phyloP scores from a whole-genome alignment of 306 rosid species.

The Pueraria montana region DNA sequence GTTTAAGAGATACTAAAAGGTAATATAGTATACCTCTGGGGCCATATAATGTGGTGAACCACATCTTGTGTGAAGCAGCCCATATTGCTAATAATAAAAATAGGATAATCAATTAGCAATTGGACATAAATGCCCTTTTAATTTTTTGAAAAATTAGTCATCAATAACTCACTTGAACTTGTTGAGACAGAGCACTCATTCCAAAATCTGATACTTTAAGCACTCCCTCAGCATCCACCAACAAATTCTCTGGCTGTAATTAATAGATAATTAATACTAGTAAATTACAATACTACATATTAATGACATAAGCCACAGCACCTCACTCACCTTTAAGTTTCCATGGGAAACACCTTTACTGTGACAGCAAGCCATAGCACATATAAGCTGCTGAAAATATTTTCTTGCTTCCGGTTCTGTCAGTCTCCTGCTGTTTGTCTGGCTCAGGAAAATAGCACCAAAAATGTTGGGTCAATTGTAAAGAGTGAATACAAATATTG shows the following conservation, averaged over 20 bases:
- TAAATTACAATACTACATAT: conserved; percentile 30
- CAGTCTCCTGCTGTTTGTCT: background rate
- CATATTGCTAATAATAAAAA: conserved; percentile 16
- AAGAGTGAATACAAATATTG: background rate
- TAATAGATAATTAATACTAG: conserved; percentile 31
- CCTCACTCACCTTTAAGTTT: conserved; percentile 64
- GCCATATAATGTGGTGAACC: conserved; percentile 86
- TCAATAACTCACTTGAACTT: conserved; percentile 53
- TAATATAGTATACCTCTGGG: conserved; percentile 75
- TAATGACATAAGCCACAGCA: background rate
- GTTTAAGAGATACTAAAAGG: background rate
- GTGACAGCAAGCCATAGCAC: conserved; percentile 81
- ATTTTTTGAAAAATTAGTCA: conserved; percentile 21
- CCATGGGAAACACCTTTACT: conserved; percentile 80
- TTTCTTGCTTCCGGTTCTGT: conserved; percentile 78
- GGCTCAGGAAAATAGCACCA: too few species aligned
- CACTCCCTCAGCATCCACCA: conserved; percentile 63
- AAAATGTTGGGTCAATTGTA: background rate
- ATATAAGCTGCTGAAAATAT: conserved; percentile 84
- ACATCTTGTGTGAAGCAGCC: conserved; percentile 80
- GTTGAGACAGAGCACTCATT: conserved; percentile 80
- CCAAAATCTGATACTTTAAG: conserved; percentile 89
- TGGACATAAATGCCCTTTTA: background rate
- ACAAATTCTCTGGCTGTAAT: conserved; percentile 78
- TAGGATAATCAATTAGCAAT: conserved; percentile 28